A percentile compares a stretch with the other conserved stretches of the same genome.
phyloP scores from a whole-genome alignment of 768 basidiomycete genomes.

The Pholiota molesta region DNA sequence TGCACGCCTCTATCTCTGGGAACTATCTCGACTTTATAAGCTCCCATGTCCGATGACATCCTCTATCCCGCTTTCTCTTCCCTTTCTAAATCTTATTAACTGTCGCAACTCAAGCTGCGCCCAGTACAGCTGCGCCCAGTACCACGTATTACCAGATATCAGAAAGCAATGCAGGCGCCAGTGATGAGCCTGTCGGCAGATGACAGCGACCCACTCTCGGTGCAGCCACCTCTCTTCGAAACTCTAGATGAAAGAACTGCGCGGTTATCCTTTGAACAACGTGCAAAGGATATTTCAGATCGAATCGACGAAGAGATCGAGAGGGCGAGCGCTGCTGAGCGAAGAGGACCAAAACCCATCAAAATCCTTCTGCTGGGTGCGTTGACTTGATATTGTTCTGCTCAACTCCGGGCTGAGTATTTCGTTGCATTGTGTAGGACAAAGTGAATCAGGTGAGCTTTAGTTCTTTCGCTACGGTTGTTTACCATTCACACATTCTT shows the following conservation, averaged over 20 bases:
- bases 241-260: slow-evolving; percentile 44
- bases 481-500: slow-evolving; percentile 9
- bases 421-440: slow-evolving; percentile 43
- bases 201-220: slow-evolving; percentile 23
- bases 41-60: slow-evolving; percentile 18
- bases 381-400: slow-evolving; percentile 14
- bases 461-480: not conserved
- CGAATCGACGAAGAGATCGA: slow-evolving; percentile 67
- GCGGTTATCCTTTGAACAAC: slow-evolving; percentile 49
- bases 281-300: slow-evolving; percentile 59
- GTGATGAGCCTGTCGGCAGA: slow-evolving; percentile 17
- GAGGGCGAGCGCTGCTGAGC: slow-evolving; percentile 48
- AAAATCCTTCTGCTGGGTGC: slow-evolving; percentile 66
- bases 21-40: slow-evolving; percentile 13
- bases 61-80: not conserved
- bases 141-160: not conserved
- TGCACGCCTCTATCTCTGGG: slow-evolving; percentile 1
- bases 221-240: slow-evolving; percentile 59
- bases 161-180: slow-evolving; percentile 12
- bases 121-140: not conserved
- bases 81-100: not conserved
- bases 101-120: not conserved
- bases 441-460: slow-evolving; percentile 76
- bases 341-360: slow-evolving; percentile 49
- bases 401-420: not conserved